Conservation (phyloP, 208 protist genomes). For the Balamuthia mandrillaris region DNA sequence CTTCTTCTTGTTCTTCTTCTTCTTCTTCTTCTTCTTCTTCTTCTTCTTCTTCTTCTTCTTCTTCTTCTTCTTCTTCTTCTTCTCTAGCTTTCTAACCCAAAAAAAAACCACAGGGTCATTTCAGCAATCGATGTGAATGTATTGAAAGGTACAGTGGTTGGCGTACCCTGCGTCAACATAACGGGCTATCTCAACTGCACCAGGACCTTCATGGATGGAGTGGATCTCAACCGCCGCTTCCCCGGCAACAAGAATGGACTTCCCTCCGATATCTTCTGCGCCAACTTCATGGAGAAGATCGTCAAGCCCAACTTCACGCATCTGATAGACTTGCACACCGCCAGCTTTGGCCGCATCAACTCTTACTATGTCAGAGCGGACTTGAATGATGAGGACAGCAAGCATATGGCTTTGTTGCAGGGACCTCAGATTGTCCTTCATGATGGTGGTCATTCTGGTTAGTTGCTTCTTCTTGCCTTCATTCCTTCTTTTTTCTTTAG, state of each 20-base stretch:
- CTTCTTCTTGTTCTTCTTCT: too few species aligned
- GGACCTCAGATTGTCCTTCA: slow-evolving; percentile 53
- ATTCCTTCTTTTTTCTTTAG: not conserved
- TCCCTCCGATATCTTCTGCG: slow-evolving; percentile 16
- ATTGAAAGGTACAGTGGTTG: slow-evolving; percentile 35
- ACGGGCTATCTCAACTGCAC: slow-evolving; percentile 5
- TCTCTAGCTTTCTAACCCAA: too few species aligned
- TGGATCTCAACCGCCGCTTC: slow-evolving; percentile 53
- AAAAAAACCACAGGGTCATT: too few species aligned
- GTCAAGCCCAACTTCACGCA: slow-evolving; percentile 4
- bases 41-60: too few species aligned
- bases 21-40: too few species aligned
- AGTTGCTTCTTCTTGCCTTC: not conserved
- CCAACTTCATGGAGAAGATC: not conserved
- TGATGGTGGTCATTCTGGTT: slow-evolving; percentile 42
- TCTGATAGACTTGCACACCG: slow-evolving; percentile 52
- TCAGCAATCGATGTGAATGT: slow-evolving; percentile 26
- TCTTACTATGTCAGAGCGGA: slow-evolving; percentile 55
- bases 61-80: too few species aligned
- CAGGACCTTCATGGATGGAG: slow-evolving; percentile 31
- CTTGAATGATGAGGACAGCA: slow-evolving; percentile 15
- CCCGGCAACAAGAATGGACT: slow-evolving; percentile 45
- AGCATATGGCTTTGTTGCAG: slow-evolving; percentile 40
- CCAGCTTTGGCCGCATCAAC: slow-evolving; percentile 46
- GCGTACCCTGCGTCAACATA: slow-evolving; percentile 30